Base-by-base conservation (phyloP, 73 alveolate genomes). In the Paramecium octaurelia region DNA sequence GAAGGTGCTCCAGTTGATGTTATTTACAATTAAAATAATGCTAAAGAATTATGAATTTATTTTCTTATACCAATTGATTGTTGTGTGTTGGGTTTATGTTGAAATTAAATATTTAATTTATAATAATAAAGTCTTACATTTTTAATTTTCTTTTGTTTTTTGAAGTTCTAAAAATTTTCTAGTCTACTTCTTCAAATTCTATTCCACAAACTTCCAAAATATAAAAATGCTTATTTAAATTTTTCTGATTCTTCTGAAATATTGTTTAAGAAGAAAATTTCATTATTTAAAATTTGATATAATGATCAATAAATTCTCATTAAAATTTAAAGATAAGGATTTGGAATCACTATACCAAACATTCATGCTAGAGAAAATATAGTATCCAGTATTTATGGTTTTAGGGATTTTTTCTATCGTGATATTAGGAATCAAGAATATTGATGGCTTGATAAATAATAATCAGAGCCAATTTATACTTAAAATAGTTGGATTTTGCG, bases 1-100 rank as follows among this genome's bases (percentile, higher is more conserved):
- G 91, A 44, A 80, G 91, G 91, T 29, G 88, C 88, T 35, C 88
- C 69, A 34, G 35, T 75, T 3, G 40, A 38, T 75, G 69, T 64
- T 31, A 64, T 64, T 27, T 27, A 29, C 11, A 54, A 54, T 54
- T 18, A 54, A 54, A 31, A 27, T 12, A 64, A n/a, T 10, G 46
- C 80, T 59, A 29, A 7, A 7, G 21, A n/a, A 18, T 59, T 35
- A 59, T 18, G 5, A 3, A 8, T 21, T 0, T 21, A 2, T 21
- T 20, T 27, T n/a, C 9, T 2, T 6, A 6, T 38, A 38, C 44
- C 44, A 38, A 54, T 54, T 38, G 44, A 38, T 38, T 38, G 0
- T 38, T 38, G 44, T 8, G 44, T 38, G 1, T 38, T 38, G 44
- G 14, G 58, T 46, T 12, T 46, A 3, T 46, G 58, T 46, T 46